Evolutionary conservation across 768 basidiomycete species (phyloP).

Genomic region (Tulasnella sp.): DNA sequence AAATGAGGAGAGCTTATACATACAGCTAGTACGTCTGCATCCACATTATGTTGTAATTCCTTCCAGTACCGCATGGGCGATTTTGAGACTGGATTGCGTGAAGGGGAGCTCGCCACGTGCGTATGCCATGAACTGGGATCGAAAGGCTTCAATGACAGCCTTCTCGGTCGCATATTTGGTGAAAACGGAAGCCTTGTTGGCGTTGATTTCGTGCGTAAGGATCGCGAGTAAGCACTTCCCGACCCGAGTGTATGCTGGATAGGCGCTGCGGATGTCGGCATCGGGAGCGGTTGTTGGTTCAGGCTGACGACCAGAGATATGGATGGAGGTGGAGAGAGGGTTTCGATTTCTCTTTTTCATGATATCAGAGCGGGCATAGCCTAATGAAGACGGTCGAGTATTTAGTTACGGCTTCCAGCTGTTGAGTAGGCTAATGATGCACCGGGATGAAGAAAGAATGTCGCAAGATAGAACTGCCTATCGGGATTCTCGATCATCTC

Average conservation of each 20-base stretch:
- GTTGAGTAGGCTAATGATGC: constrained; percentile 13
- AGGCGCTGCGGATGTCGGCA: constrained; percentile 24
- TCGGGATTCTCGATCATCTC: constrained; percentile 27
- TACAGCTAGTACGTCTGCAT: constrained; percentile 29
- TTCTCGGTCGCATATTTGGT: not conserved
- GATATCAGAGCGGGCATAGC: constrained; percentile 21
- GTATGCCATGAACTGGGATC: constrained; percentile 20
- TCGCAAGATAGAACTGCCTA: constrained; percentile 26
- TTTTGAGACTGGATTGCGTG: constrained; percentile 1
- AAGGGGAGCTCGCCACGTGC: constrained; percentile 19
- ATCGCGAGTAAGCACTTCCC: constrained; percentile 13
- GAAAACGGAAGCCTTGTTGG: constrained; percentile 16
- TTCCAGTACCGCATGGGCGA: constrained; percentile 12
- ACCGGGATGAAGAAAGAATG: constrained; percentile 31
- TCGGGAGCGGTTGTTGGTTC: constrained; percentile 23
- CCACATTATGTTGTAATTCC: constrained; percentile 14
- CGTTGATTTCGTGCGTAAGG: constrained; percentile 16
- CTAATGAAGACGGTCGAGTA: not conserved
- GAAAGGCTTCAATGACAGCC: not conserved
- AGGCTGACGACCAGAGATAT: constrained; percentile 22
- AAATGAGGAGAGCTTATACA: no score
- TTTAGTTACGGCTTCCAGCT: not conserved
- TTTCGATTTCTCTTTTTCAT: constrained; percentile 24
- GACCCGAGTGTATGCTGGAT: constrained; percentile 17
- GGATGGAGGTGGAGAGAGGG: constrained; percentile 25